Evolutionary conservation across 2,329 filamentous ascomycete genomes (phyloP), one percentile per base, ranked within the genome.

Genomic region (Nigrospora osmanthi): DNA sequence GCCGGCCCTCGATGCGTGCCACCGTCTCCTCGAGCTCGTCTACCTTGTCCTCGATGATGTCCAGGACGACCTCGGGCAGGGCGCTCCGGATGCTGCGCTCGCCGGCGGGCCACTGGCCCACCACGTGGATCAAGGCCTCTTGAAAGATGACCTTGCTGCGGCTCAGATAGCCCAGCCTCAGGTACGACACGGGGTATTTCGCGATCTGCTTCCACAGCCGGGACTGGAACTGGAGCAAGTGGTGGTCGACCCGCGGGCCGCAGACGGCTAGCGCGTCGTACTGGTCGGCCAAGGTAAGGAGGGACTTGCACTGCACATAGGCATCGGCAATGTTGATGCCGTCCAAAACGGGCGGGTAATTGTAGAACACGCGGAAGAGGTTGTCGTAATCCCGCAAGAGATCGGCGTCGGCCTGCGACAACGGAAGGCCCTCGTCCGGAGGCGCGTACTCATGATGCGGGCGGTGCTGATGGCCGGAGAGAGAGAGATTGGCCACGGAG

Each of bases 151-250:
- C 83, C 52, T 86, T 85, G 57, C 84, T 90, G 38, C 87, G 81
- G 10, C 89, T 85, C 36, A 95, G 75, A 57, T 89, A 95, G 34
- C 89, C 90, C 1, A 97, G 77, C 47, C 90, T 90, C 40, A 96
- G 78, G 60, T 96, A 97, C 48, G 83, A 89, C 40, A 93, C 87
- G 12, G 91, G 90, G 60, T 96, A 96, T 66, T 95, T 96, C 43
- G 90, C 89, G 51, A 96, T 94, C 65, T 96, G 91, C 64, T 93
- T 95, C 85, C 90, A 96, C 3, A 97, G 75, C 2, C 89, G 80
- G 17, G 85, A 87, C 57, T 93, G 89, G 62, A 96, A 97, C 55
- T 93, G 88, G 14, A 97, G 72, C 13, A 97, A 75, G 63, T 97
- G 91, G 67, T 97, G 90, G 65, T 96, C 91, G 38, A 96, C 87